phyloP scores from a whole-genome alignment of 2,329 filamentous ascomycete genomes.

The Helotiales sp. region DNA sequence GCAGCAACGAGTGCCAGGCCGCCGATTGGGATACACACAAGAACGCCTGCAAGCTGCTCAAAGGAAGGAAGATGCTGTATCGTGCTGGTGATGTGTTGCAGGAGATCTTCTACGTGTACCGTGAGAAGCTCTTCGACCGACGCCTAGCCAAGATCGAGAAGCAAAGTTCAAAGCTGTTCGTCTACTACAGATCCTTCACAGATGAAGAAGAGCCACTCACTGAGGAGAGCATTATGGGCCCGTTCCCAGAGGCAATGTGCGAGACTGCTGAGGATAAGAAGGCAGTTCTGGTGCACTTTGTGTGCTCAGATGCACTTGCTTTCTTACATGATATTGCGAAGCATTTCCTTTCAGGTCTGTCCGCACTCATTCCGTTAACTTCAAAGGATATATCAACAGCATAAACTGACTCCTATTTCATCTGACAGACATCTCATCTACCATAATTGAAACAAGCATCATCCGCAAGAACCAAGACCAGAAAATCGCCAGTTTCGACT shows the following conservation, averaged over 20 bases:
- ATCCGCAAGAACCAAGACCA: neutral
- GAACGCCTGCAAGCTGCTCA: neutral
- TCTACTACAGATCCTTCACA: neutral
- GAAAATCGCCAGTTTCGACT: neutral
- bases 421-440: neutral
- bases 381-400: too few species aligned
- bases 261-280: neutral
- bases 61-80: neutral
- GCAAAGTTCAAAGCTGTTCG: neutral
- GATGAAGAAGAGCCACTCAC: neutral
- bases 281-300: neutral
- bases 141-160: neutral
- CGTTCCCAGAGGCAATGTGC: neutral
- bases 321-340: neutral
- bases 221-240: neutral
- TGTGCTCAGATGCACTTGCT: neutral
- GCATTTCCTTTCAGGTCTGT: neutral
- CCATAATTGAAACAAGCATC: neutral
- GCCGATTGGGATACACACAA: conserved; percentile 11
- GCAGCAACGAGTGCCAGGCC: conserved; percentile 8
- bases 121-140: conserved; percentile 13
- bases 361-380: neutral
- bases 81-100: conserved; percentile 17
- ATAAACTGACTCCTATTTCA: neutral
- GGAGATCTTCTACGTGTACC: conserved; percentile 15